A percentile compares a stretch with the other conserved stretches of the same genome.
These are phyloP conservation scores for Saccharomyces hybrid DNA, from an alignment of 1,139 yeast species.

Conservation along the genomic window DNA sequence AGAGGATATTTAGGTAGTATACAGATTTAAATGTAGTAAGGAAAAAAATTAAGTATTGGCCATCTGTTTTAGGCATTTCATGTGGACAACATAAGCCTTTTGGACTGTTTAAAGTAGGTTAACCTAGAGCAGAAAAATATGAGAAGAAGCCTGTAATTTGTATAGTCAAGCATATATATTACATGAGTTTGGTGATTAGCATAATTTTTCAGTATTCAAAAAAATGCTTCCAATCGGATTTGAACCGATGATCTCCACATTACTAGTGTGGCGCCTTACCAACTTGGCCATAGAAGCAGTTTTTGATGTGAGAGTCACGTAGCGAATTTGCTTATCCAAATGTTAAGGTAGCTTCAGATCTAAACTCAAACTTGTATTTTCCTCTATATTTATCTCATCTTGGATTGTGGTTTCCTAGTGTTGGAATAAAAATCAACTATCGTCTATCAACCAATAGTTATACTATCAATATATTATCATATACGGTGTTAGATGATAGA, in stretches of 20 bases:
- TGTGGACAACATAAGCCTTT: neutral
- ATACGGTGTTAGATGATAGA: too few relatives aligned
- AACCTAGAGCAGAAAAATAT: neutral
- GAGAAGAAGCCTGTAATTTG: too few relatives aligned
- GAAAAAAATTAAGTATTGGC: neutral
- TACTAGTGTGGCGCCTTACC: constrained; percentile 36
- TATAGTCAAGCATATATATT: too few relatives aligned
- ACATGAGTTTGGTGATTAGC: too few relatives aligned
- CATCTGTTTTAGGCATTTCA: neutral
- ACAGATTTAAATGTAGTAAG: neutral
- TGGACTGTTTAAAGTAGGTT: neutral
- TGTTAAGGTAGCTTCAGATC: neutral
- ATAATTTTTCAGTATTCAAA: too few relatives aligned
- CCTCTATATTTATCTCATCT: too few relatives aligned
- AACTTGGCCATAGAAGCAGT: constrained; percentile 33
- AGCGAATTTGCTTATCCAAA: too few relatives aligned
- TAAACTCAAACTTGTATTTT: too few relatives aligned
- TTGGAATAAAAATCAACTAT: neutral
- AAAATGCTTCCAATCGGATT: constrained; percentile 31
- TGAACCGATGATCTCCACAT: constrained; percentile 35
- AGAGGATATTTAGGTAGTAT: neutral
- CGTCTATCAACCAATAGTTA: neutral
- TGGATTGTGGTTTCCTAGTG: too few relatives aligned
- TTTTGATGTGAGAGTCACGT: too few relatives aligned
- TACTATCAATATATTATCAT: too few relatives aligned